Evolutionary conservation across 768 basidiomycete species (phyloP).

Genomic region (Lactarius evosmus): DNA sequence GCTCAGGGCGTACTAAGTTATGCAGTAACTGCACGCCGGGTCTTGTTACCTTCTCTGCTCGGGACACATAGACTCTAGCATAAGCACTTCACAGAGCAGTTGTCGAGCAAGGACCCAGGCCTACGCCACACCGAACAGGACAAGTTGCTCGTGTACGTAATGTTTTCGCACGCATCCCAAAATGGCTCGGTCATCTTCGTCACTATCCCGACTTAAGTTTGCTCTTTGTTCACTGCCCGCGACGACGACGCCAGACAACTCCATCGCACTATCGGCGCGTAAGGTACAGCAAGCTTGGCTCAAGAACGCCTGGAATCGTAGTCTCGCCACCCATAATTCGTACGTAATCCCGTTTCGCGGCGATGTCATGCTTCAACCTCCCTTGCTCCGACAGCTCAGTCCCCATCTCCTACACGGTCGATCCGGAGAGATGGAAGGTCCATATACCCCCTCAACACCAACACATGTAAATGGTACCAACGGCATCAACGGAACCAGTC

Average conservation of each 20-base stretch:
- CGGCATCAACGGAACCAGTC: constrained; percentile 25
- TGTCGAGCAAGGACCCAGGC: no score
- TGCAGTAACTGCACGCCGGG: no score
- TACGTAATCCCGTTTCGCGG: not conserved
- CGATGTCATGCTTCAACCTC: not conserved
- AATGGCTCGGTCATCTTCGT: not conserved
- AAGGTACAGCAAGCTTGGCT: not conserved
- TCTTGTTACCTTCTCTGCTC: not conserved
- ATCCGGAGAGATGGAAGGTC: constrained; percentile 25
- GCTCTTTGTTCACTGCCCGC: constrained; percentile 16
- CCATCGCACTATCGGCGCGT: constrained; percentile 17
- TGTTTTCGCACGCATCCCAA: constrained; percentile 8
- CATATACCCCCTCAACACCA: constrained; percentile 27
- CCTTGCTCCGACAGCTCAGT: constrained; percentile 8
- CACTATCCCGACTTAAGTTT: not conserved
- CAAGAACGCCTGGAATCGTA: not conserved
- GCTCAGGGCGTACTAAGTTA: not conserved
- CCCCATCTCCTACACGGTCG: constrained; percentile 3
- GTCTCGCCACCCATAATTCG: constrained; percentile 2
- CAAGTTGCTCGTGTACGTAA: constrained; percentile 13
- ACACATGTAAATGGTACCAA: constrained; percentile 26
- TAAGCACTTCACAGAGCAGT: not conserved
- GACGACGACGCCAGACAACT: constrained; percentile 19
- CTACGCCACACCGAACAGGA: no score
- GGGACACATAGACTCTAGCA: not conserved